These are phyloP conservation scores for Yarrowia osloensis DNA, from an alignment of 805 yeast species.

Conservation along the genomic window DNA sequence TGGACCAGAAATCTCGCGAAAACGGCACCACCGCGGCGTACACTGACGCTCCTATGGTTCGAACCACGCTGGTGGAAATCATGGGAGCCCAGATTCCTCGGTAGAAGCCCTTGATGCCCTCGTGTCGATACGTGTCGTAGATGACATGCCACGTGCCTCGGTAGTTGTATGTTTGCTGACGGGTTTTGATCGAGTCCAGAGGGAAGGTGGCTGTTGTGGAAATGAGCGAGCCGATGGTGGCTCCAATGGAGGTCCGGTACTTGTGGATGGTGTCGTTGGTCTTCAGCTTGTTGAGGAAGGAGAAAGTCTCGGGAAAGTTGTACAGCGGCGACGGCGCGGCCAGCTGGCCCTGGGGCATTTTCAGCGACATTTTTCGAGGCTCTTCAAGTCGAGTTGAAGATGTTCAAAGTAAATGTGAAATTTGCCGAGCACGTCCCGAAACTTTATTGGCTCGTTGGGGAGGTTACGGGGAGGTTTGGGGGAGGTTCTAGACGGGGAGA, in stretches of 20 bases:
- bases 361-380: constrained; percentile 17
- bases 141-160: constrained; percentile 60
- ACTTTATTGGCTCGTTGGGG: not conserved
- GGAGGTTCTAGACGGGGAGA: not conserved
- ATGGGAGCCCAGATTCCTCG: constrained; percentile 78
- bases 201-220: constrained; percentile 80
- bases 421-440: constrained; percentile 21
- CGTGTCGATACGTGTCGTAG: constrained; percentile 53
- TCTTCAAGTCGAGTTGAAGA: not conserved
- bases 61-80: constrained; percentile 59
- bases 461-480: not conserved
- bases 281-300: constrained; percentile 12
- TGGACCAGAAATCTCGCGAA: constrained; percentile 34
- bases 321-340: not conserved
- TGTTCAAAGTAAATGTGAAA: constrained; percentile 5
- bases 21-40: constrained; percentile 57
- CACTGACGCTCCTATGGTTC: constrained; percentile 65
- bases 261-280: constrained; percentile 12
- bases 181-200: constrained; percentile 79
- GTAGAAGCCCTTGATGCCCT: constrained; percentile 71
- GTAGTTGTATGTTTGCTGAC: constrained; percentile 79
- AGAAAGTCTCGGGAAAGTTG: constrained; percentile 8
- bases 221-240: constrained; percentile 62
- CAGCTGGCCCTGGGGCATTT: constrained; percentile 23
- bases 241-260: constrained; percentile 59